Evolutionary conservation across 805 yeast genomes (phyloP).

Genomic region (Metschnikowia chrysomelidarum): DNA sequence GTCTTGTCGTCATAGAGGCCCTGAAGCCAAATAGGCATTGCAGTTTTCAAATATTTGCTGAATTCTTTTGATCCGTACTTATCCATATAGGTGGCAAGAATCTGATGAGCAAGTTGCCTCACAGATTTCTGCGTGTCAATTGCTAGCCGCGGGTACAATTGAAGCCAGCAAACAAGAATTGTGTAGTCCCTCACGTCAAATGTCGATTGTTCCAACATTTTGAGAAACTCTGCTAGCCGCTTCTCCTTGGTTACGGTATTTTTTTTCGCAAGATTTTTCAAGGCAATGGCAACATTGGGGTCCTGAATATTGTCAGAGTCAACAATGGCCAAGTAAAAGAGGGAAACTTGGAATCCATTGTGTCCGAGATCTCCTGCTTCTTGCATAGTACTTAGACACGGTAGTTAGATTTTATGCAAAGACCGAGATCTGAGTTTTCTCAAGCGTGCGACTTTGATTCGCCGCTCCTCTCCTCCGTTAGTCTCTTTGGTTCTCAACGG

Average conservation of each 20-base stretch:
- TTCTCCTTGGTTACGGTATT: conserved; percentile 85
- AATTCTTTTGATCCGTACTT: conserved; percentile 56
- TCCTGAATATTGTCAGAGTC: conserved; percentile 40
- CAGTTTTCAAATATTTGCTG: conserved; percentile 64
- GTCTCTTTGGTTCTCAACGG: too few relatives aligned
- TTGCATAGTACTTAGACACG: conserved; percentile 7
- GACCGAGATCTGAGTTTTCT: too few relatives aligned
- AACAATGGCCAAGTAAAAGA: conserved; percentile 77
- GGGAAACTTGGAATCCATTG: conserved; percentile 31
- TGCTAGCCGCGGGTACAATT: conserved; percentile 76
- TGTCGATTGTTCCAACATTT: conserved; percentile 31
- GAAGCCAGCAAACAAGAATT: conserved; percentile 67
- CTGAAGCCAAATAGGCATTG: conserved; percentile 69
- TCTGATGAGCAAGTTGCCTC: conserved; percentile 58
- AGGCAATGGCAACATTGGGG: conserved; percentile 59
- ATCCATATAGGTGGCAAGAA: conserved; percentile 48
- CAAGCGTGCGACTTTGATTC: too few relatives aligned
- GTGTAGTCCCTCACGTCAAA: conserved; percentile 44
- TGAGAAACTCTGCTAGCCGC: conserved; percentile 54
- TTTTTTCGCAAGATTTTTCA: conserved; percentile 73
- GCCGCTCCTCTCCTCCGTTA: too few relatives aligned
- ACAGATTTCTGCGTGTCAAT: conserved; percentile 68
- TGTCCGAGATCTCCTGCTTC: conserved; percentile 20
- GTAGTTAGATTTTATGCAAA: too few relatives aligned
- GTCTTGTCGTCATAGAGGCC: conserved; percentile 73